Percentiles rank a stretch among this genome's conserved stretches.
Conservation (phyloP, 768 basidiomycete species). For the Termitomyces sp. region DNA sequence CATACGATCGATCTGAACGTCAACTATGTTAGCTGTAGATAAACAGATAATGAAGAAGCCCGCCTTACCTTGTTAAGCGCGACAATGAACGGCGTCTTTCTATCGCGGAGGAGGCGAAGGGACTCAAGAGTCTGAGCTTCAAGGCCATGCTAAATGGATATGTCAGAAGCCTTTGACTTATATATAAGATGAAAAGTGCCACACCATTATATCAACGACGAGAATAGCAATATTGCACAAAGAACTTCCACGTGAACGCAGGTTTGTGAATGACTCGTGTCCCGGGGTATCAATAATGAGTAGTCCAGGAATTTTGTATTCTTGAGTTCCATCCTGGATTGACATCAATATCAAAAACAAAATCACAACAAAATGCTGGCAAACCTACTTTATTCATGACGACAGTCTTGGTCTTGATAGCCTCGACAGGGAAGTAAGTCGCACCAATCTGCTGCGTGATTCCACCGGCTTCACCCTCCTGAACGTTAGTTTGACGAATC, state of each 20-base stretch:
- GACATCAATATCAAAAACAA: background rate
- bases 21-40: background rate
- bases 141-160: slow-evolving; percentile 72
- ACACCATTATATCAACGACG: slow-evolving; percentile 95
- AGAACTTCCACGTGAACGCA: slow-evolving; percentile 92
- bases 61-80: slow-evolving; percentile 84
- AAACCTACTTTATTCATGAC: slow-evolving; percentile 79
- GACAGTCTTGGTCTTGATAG: slow-evolving; percentile 87
- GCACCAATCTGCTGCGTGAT: slow-evolving; percentile 99
- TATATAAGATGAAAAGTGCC: slow-evolving; percentile 10
- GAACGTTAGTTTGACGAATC: slow-evolving; percentile 99
- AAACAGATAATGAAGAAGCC: background rate
- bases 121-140: slow-evolving; percentile 99
- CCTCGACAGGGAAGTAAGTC: slow-evolving; percentile 96
- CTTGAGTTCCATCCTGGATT: slow-evolving; percentile 65
- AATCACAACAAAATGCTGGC: background rate
- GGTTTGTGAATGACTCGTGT: slow-evolving; percentile 98
- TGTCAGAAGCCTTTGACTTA: slow-evolving; percentile 1
- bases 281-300: slow-evolving; percentile 97
- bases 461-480: slow-evolving; percentile 99
- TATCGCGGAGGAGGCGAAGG: slow-evolving; percentile 81
- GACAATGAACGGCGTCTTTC: slow-evolving; percentile 98
- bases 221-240: slow-evolving; percentile 98
- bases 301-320: slow-evolving; percentile 96
- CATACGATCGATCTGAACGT: slow-evolving; percentile 85